phyloP scores from a whole-genome alignment of 805 yeast genomes.

The Starmerella potacharoeniae region DNA sequence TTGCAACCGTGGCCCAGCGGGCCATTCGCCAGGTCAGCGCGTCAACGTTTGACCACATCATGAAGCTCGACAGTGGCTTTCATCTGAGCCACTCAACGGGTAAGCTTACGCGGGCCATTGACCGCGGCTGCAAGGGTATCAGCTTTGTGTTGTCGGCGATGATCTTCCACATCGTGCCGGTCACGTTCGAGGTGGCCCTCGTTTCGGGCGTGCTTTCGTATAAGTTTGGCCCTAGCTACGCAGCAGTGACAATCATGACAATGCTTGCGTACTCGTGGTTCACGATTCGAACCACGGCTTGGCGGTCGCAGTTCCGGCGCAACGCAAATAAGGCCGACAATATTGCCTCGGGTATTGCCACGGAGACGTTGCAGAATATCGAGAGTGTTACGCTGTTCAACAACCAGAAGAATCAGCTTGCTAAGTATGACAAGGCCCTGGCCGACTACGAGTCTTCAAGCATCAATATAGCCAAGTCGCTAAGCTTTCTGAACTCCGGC shows the following conservation, averaged over 20 bases:
- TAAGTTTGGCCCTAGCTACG: slow-evolving; percentile 80
- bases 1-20: slow-evolving; percentile 88
- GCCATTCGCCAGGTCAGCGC: slow-evolving; percentile 86
- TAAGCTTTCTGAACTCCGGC: slow-evolving; percentile 65
- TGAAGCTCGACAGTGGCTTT: slow-evolving; percentile 77
- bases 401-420: slow-evolving; percentile 69
- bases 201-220: slow-evolving; percentile 91
- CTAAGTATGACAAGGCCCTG: slow-evolving; percentile 68
- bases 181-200: slow-evolving; percentile 79
- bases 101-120: slow-evolving; percentile 90
- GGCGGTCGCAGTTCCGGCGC: slow-evolving; percentile 90
- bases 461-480: slow-evolving; percentile 65
- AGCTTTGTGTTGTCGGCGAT: slow-evolving; percentile 84
- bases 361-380: slow-evolving; percentile 85
- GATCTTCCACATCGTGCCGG: slow-evolving; percentile 96
- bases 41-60: slow-evolving; percentile 72
- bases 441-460: slow-evolving; percentile 57
- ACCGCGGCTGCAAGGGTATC: slow-evolving; percentile 95
- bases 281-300: slow-evolving; percentile 85
- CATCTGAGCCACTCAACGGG: slow-evolving; percentile 91
- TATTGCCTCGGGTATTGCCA: slow-evolving; percentile 86
- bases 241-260: slow-evolving; percentile 75
- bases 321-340: slow-evolving; percentile 89
- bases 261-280: slow-evolving; percentile 82
- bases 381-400: slow-evolving; percentile 93